phyloP scores from a whole-genome alignment of 495 filamentous ascomycete species.

The Penicillium paxilli region DNA sequence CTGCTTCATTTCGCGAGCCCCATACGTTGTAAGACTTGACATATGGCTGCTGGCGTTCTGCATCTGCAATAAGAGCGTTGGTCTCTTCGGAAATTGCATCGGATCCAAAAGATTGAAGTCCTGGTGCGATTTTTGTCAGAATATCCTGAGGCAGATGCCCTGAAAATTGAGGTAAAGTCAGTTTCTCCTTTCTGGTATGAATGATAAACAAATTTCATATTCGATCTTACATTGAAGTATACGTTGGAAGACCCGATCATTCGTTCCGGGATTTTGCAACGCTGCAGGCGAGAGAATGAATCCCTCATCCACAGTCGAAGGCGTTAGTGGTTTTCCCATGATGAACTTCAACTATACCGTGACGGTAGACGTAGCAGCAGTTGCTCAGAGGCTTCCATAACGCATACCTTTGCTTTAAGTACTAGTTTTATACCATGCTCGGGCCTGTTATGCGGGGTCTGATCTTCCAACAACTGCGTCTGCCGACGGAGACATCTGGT shows the following conservation, averaged over 20 bases:
- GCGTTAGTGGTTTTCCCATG: not conserved
- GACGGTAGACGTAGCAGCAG: not conserved
- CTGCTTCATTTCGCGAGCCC: constrained; percentile 29
- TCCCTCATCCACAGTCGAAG: constrained; percentile 13
- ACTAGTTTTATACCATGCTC: not conserved
- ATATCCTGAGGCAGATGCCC: constrained; percentile 13
- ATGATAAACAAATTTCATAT: not conserved
- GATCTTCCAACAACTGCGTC: not conserved
- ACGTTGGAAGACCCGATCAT: constrained; percentile 11
- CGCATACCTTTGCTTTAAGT: not conserved
- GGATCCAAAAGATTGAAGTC: constrained; percentile 4
- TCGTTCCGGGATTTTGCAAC: constrained; percentile 13
- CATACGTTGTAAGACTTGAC: constrained; percentile 33
- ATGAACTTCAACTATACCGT: too few relatives aligned
- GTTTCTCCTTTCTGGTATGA: not conserved
- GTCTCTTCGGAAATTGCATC: constrained; percentile 16
- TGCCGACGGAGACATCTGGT: constrained; percentile 2
- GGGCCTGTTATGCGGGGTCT: constrained; percentile 12
- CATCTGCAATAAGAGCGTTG: constrained; percentile 17
- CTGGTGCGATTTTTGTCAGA: constrained; percentile 3
- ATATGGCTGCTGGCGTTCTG: constrained; percentile 28
- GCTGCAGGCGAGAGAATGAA: constrained; percentile 14
- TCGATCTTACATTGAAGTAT: constrained; percentile 11
- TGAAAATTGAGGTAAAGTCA: not conserved
- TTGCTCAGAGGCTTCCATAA: not conserved